Evolutionary conservation across 2,329 filamentous ascomycete genomes (phyloP).

Genomic region (Fusarium devonianum): DNA sequence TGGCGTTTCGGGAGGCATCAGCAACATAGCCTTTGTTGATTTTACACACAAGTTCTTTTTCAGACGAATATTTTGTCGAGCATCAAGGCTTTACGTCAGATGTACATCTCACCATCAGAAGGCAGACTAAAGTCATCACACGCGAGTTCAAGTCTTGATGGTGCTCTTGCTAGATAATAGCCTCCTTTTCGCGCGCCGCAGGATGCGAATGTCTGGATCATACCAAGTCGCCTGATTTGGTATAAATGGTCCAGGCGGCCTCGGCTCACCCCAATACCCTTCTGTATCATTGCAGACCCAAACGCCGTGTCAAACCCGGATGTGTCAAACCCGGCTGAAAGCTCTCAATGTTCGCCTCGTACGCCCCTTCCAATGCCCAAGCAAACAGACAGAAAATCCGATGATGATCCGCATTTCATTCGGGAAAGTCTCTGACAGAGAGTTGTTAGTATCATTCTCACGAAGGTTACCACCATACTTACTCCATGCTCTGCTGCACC

Average conservation of each 20-base stretch:
- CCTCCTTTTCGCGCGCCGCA: not conserved
- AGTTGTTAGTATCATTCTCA: conserved; percentile 7
- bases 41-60: not conserved
- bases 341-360: conserved; percentile 23
- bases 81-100: too few species aligned
- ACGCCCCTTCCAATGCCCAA: conserved; percentile 26
- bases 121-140: too few species aligned
- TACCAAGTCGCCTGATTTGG: not conserved
- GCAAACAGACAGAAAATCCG: conserved; percentile 4
- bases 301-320: conserved; percentile 32
- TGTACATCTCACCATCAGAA: too few species aligned
- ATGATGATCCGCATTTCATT: conserved; percentile 29
- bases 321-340: conserved; percentile 19
- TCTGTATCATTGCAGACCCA: conserved; percentile 16
- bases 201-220: not conserved
- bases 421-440: conserved; percentile 44
- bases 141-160: too few species aligned
- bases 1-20: conserved; percentile 11
- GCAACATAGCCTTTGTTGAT: conserved; percentile 16
- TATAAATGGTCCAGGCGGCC: conserved; percentile 7
- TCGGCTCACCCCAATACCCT: conserved; percentile 6
- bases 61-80: not conserved
- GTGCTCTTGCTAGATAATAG: not conserved
- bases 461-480: conserved; percentile 34
- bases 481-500: conserved; percentile 74